Evolutionary conservation across 192 early-diverging fungal species (phyloP).

Genomic region (Kickxella alabastrina): DNA sequence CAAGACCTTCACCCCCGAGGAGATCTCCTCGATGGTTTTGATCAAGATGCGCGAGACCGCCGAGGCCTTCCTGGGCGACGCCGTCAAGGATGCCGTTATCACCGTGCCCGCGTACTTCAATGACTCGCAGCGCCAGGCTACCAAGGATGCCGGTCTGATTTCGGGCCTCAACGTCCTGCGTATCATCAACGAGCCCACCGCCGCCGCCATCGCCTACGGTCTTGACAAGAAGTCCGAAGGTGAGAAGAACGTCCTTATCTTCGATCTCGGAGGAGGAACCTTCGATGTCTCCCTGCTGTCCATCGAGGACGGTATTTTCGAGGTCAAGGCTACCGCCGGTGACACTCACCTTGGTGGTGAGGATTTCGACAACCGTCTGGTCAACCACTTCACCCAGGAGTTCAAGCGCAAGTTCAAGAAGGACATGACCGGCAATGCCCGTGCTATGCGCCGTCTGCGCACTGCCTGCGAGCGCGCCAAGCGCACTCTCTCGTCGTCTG

Average conservation of each 20-base stretch:
- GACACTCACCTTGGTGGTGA: too few species aligned
- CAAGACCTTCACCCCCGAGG: conserved; percentile 94
- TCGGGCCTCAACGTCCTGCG: conserved; percentile 95
- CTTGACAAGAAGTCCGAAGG: conserved; percentile 90
- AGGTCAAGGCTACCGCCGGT: conserved; percentile 99
- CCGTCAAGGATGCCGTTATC: conserved; percentile 85
- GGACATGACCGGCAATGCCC: conserved; percentile 80
- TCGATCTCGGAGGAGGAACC: too few species aligned
- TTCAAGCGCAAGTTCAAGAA: conserved; percentile 99
- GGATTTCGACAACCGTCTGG: conserved; percentile 98
- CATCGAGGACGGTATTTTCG: conserved; percentile 97
- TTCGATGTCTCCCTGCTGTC: conserved; percentile 94
- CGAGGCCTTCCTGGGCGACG: conserved; percentile 82
- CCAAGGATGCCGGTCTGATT: conserved; percentile 98
- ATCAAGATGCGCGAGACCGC: conserved; percentile 99
- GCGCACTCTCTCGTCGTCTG: conserved; percentile 90
- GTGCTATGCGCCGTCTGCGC: conserved; percentile 93
- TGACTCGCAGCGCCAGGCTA: conserved; percentile 99
- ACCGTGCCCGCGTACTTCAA: conserved; percentile 99
- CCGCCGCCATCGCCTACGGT: conserved; percentile 99
- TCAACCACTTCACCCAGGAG: conserved; percentile 90
- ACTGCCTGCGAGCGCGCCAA: conserved; percentile 98
- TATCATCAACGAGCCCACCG: conserved; percentile 99
- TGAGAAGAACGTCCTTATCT: conserved; percentile 93
- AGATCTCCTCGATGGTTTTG: conserved; percentile 97